Percentiles rank a stretch among this genome's conserved stretches.
Conservation (phyloP, 2,329 filamentous ascomycete genomes). For the Teratosphaeria viscida region DNA sequence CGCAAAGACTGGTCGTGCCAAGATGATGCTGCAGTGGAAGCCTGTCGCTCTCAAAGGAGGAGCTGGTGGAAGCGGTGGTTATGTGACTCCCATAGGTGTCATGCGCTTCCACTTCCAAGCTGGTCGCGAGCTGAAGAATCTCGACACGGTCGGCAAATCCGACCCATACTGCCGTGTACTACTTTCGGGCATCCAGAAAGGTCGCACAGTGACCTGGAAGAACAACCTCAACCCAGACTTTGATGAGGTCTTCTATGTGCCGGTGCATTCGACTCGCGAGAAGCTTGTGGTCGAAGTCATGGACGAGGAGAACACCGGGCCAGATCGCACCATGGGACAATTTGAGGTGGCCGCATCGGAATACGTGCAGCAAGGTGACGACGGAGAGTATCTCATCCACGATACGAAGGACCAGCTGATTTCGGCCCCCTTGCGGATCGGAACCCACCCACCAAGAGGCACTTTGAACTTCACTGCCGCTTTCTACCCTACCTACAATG, state of each 20-base stretch:
- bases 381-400: constrained; percentile 69
- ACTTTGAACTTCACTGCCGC: constrained; percentile 69
- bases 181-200: constrained; percentile 82
- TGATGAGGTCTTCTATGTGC: constrained; percentile 92
- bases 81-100: constrained; percentile 86
- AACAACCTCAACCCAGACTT: constrained; percentile 93
- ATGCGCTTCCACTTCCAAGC: constrained; percentile 87
- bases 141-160: constrained; percentile 92
- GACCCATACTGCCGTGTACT: constrained; percentile 87
- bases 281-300: constrained; percentile 85
- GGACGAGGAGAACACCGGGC: constrained; percentile 88
- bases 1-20: constrained; percentile 71
- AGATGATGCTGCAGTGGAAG: constrained; percentile 90
- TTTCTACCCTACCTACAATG: constrained; percentile 82
- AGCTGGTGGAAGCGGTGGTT: constrained; percentile 69
- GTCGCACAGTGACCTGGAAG: constrained; percentile 84
- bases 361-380: constrained; percentile 66
- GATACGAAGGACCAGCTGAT: constrained; percentile 58
- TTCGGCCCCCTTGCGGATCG: constrained; percentile 60
- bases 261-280: constrained; percentile 75
- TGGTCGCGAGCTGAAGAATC: constrained; percentile 73
- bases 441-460: constrained; percentile 68
- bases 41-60: constrained; percentile 79
- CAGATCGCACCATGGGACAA: constrained; percentile 76
- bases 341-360: constrained; percentile 68